A percentile compares a stretch with the other conserved stretches of the same genome.
Conservation (phyloP, 352 stramenopile species). For the Blastocystis sp. region DNA sequence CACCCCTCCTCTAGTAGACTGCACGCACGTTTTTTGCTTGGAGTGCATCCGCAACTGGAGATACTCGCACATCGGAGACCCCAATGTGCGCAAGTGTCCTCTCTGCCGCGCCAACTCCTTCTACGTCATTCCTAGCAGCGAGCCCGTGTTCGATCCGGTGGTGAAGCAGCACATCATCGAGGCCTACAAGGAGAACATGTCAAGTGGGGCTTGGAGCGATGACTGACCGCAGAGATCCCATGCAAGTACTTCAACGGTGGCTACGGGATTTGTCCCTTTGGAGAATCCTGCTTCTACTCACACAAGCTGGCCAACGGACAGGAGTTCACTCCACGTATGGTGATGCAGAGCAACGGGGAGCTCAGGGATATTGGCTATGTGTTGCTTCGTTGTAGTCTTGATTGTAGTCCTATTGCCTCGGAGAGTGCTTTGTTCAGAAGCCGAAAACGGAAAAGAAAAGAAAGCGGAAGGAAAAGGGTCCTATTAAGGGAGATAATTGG, state of each 20-base stretch:
- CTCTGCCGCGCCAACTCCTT: constrained; percentile 40
- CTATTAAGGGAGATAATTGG: constrained; percentile 52
- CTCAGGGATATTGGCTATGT: constrained; percentile 52
- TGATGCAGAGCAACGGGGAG: constrained; percentile 30
- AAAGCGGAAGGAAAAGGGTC: neutral
- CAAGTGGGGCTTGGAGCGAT: neutral
- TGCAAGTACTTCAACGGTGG: constrained; percentile 57
- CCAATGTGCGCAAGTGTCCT: constrained; percentile 24
- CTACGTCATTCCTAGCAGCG: constrained; percentile 39
- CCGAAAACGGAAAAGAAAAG: neutral
- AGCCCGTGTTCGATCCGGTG: constrained; percentile 41
- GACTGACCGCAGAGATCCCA: constrained; percentile 17
- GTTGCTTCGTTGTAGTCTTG: neutral
- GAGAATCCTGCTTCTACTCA: constrained; percentile 45
- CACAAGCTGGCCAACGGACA: constrained; percentile 24
- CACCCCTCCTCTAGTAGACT: neutral
- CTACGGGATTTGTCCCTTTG: constrained; percentile 39
- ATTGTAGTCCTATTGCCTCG: constrained; percentile 11
- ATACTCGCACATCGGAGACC: constrained; percentile 48
- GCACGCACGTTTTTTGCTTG: constrained; percentile 46
- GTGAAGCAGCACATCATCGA: constrained; percentile 27
- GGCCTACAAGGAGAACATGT: constrained; percentile 48
- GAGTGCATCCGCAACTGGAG: constrained; percentile 51
- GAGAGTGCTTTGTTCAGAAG: neutral
- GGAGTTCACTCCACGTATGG: neutral